Evolutionary conservation across 768 basidiomycete genomes (phyloP), one percentile per base, ranked within the genome.

Genomic region (Termitomyces sp.): DNA sequence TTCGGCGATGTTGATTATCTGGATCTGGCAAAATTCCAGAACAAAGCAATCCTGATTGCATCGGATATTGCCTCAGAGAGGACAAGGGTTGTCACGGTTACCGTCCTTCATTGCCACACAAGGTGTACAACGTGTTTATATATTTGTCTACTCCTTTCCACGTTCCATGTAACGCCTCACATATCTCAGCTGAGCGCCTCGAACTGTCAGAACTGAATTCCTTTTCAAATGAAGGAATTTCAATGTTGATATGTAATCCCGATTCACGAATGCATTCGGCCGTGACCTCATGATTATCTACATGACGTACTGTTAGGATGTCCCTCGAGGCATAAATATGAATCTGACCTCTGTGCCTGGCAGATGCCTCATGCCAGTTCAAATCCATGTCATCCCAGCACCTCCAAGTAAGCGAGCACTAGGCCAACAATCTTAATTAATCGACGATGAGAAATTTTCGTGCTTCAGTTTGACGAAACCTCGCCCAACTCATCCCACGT

Each of bases 11-110:
- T 6, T 20, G n/a, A 4, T 26, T 26, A 26, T 42, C 40, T 18
- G n/a, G 18, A 40, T 40, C 18, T 40, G 38, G 3, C n/a, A 42
- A 14, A 42, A 8, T 36, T 22, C 13, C 33, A 52, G 61, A 59
- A 59, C 56, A 63, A 59, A 46, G 32, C 28, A 8, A n/a, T 20
- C 40, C 38, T 57, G 56, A 52, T 58, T 49, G 44, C 56, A 62
- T 59, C 61, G 59, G 44, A 36, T 16, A 16, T 16, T 6, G 38
- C 1, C 55, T 55, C 10, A 36, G 42, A 62, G 56, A 56, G 59
- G 53, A 60, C 59, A 63, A 60, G 45, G 59, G 59, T 62, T 58
- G 58, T 33, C 32, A 59, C 30, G 24, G 61, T 55, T 56, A 62
- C 57, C 35, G 46, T 30, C 40, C 20, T 28, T 30, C 28, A 47